Percentiles rank a stretch among this genome's conserved stretches.
Conservation (phyloP, 257 asterid genomes). For the Nicotiana sylvestris region DNA sequence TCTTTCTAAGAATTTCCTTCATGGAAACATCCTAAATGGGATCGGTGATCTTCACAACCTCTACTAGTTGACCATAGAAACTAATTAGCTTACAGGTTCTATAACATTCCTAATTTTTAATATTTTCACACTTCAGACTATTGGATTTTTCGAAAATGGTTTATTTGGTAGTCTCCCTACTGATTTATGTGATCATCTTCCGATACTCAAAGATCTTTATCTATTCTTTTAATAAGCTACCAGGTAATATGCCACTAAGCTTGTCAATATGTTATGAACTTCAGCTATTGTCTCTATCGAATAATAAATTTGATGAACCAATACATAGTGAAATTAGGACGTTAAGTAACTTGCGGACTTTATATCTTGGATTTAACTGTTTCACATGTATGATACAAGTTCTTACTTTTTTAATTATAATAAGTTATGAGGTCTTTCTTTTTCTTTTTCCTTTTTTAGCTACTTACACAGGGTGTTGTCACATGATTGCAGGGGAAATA, state of each 20-base stretch:
- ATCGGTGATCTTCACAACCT: slow-evolving; percentile 9
- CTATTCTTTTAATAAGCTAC: neutral
- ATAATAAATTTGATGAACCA: slow-evolving; percentile 1
- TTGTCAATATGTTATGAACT: slow-evolving; percentile 1
- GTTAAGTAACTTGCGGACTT: neutral
- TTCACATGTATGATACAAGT: neutral
- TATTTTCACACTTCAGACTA: neutral
- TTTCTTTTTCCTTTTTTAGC: neutral
- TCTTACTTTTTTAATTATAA: neutral
- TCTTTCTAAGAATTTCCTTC: neutral
- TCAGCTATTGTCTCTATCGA: neutral
- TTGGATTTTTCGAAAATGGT: neutral
- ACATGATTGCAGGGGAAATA: slow-evolving; percentile 4
- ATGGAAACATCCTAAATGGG: slow-evolving; percentile 7
- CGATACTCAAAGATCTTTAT: neutral
- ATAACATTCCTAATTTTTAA: neutral
- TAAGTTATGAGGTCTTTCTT: neutral
- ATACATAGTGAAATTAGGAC: neutral
- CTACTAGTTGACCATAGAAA: neutral
- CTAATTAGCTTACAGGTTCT: slow-evolving; percentile 12
- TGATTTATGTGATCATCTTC: neutral
- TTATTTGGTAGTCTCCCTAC: neutral
- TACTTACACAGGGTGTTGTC: neutral
- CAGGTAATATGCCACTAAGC: neutral
- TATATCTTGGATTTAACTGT: neutral